These are phyloP conservation scores for Babesia sp. DNA, from an alignment of 169 alveolate genomes.

Conservation along the genomic window DNA sequence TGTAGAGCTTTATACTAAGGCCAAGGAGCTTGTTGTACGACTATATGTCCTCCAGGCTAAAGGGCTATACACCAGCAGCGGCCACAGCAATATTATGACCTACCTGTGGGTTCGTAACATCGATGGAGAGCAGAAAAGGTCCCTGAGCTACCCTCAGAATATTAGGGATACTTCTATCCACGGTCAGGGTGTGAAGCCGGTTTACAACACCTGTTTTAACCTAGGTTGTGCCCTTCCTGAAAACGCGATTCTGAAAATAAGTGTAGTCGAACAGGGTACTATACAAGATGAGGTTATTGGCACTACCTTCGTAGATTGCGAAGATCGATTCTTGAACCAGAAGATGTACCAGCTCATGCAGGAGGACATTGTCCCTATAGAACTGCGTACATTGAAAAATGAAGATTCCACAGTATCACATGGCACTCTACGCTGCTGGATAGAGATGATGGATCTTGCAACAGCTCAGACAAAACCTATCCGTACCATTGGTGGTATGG, in stretches of 20 bases:
- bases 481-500: conserved; percentile 77
- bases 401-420: conserved; percentile 82
- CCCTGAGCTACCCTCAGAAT: conserved; percentile 79
- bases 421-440: conserved; percentile 87
- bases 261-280: conserved; percentile 83
- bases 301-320: conserved; percentile 85
- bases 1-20: conserved; percentile 45
- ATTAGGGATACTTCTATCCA: conserved; percentile 52
- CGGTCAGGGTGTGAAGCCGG: conserved; percentile 85
- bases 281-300: conserved; percentile 86
- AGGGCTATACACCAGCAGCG: conserved; percentile 84
- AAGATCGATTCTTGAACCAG: conserved; percentile 86
- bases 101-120: conserved; percentile 77
- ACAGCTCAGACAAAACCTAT: conserved; percentile 84
- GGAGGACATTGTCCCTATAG: conserved; percentile 80
- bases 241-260: conserved; percentile 81
- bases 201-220: conserved; percentile 82
- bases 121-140: conserved; percentile 71
- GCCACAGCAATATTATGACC: conserved; percentile 75
- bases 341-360: conserved; percentile 77
- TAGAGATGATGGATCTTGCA: conserved; percentile 82
- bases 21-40: conserved; percentile 81
- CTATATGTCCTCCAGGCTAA: conserved; percentile 85
- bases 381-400: conserved; percentile 74
- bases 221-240: conserved; percentile 87